Conservation (phyloP, 345 rosid genomes). For the Brassica nigra region DNA sequence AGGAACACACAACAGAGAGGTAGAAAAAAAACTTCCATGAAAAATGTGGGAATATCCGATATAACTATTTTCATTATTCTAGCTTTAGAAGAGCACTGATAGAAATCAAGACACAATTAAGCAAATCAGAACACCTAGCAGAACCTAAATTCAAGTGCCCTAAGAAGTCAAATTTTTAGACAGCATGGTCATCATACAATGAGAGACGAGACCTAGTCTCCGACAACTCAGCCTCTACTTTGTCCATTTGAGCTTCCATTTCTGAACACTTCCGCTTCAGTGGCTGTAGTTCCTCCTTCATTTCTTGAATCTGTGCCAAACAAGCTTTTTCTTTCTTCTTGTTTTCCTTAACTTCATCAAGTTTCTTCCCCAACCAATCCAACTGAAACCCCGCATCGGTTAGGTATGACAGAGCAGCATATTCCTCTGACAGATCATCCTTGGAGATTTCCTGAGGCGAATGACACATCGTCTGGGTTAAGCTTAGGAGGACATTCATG, state of each 20-base stretch:
- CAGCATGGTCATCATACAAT: no score
- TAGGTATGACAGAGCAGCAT: neutral
- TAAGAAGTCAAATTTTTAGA: no score
- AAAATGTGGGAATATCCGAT: no score
- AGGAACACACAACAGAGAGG: no score
- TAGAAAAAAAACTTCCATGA: no score
- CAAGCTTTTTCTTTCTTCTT: conserved; percentile 5
- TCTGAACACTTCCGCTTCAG: neutral
- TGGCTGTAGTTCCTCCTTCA: neutral
- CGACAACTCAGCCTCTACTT: neutral
- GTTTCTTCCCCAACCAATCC: conserved; percentile 19
- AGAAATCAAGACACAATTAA: no score
- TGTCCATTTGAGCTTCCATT: neutral
- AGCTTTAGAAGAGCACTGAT: no score
- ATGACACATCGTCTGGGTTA: neutral
- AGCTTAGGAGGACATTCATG: neutral
- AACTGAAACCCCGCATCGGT: conserved; percentile 7
- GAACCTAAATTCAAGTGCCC: no score
- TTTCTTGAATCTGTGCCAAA: neutral
- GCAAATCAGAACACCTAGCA: no score
- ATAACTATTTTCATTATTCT: no score
- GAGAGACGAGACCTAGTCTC: no score
- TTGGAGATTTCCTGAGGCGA: neutral
- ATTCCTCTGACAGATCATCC: neutral
- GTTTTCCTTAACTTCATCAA: conserved; percentile 1